These are phyloP conservation scores for Penicillium chermesinum DNA, from an alignment of 495 filamentous ascomycete species.

Conservation along the genomic window DNA sequence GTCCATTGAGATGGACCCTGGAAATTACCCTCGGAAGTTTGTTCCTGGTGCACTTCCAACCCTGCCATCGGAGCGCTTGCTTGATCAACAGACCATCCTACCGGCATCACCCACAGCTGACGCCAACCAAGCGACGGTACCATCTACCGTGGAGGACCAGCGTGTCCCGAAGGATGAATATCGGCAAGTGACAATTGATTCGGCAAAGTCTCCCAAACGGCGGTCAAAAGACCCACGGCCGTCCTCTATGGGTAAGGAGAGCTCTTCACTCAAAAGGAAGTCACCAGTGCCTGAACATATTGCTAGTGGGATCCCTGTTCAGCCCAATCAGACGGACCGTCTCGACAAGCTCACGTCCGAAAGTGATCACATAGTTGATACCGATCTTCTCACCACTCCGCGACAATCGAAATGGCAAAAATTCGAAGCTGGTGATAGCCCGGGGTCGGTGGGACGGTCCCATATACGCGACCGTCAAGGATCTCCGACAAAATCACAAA, in stretches of 20 bases:
- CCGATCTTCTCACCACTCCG: constrained; percentile 16
- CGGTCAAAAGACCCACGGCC: constrained; percentile 16
- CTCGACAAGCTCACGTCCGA: constrained; percentile 11
- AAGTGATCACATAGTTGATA: constrained; percentile 12
- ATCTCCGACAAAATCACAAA: constrained; percentile 11
- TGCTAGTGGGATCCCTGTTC: constrained; percentile 17
- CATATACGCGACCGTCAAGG: constrained; percentile 5
- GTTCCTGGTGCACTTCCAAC: constrained; percentile 52
- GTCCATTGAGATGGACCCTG: constrained; percentile 32
- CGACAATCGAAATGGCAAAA: constrained; percentile 35
- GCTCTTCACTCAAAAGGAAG: constrained; percentile 41
- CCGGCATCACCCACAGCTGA: constrained; percentile 4
- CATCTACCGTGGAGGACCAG: constrained; percentile 15
- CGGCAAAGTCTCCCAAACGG: constrained; percentile 16
- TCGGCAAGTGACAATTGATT: not conserved
- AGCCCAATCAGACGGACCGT: constrained; percentile 15
- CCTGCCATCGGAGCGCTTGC: constrained; percentile 55
- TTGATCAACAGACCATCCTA: constrained; percentile 29
- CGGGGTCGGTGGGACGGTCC: constrained; percentile 35
- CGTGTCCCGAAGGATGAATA: constrained; percentile 12
- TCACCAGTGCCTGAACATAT: constrained; percentile 34
- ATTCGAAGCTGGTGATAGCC: constrained; percentile 32
- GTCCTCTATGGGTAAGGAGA: constrained; percentile 30
- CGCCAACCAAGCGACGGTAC: constrained; percentile 10
- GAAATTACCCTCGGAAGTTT: constrained; percentile 41